phyloP scores from a whole-genome alignment of 495 filamentous ascomycete species.

The Pseudevernia furfuracea region DNA sequence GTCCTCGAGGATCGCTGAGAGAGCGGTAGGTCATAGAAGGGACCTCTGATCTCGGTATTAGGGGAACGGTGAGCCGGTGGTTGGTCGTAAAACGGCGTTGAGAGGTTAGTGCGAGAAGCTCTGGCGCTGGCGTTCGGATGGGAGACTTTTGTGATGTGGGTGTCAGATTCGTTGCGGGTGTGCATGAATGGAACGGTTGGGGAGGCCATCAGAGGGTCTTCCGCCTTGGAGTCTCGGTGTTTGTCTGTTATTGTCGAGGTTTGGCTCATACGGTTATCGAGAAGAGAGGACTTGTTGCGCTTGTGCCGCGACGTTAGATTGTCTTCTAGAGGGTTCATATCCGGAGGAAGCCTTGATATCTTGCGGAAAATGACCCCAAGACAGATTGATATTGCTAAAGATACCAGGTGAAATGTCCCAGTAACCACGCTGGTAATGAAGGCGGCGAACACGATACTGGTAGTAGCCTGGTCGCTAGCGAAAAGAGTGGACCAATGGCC shows the following conservation, averaged over 20 bases:
- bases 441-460: constrained; percentile 51
- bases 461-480: constrained; percentile 36
- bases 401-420: constrained; percentile 60
- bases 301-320: constrained; percentile 76
- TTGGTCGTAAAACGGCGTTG: constrained; percentile 44
- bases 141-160: constrained; percentile 26
- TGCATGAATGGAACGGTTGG: constrained; percentile 68
- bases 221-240: constrained; percentile 40
- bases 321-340: constrained; percentile 86
- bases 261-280: constrained; percentile 44
- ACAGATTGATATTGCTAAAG: constrained; percentile 60
- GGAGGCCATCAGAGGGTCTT: constrained; percentile 49
- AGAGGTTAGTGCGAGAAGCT: constrained; percentile 44
- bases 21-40: constrained; percentile 7
- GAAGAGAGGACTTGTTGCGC: constrained; percentile 64
- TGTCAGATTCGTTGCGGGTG: constrained; percentile 54
- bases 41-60: constrained; percentile 34
- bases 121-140: constrained; percentile 28
- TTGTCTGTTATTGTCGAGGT: constrained; percentile 45
- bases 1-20: neutral
- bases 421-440: constrained; percentile 56
- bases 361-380: constrained; percentile 69
- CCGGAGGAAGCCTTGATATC: constrained; percentile 72
- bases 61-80: constrained; percentile 34
- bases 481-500: constrained; percentile 61